Percentiles rank a stretch among this genome's conserved stretches.
Conservation (phyloP, 208 protist species). For the Zelonia costaricensis region DNA sequence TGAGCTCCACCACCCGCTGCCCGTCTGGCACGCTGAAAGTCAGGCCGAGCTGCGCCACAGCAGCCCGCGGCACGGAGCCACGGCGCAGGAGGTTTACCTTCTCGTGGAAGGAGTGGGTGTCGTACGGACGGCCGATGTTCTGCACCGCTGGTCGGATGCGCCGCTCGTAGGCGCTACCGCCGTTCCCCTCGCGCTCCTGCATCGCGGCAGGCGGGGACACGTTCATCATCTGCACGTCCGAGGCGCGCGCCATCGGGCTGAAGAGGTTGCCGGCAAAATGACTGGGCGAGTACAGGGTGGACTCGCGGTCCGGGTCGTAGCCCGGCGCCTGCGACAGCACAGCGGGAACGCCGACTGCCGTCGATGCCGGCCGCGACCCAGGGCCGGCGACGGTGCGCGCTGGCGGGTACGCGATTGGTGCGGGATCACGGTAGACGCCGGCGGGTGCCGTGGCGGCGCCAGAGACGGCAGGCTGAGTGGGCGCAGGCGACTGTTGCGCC, state of each 20-base stretch:
- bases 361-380: not conserved
- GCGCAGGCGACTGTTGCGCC: not conserved
- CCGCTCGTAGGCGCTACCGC: not conserved
- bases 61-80: slow-evolving; percentile 34
- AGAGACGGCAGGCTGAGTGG: not conserved
- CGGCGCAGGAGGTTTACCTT: slow-evolving; percentile 47
- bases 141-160: slow-evolving; percentile 17
- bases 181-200: not conserved
- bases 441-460: not conserved
- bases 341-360: not conserved
- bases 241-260: slow-evolving; percentile 41
- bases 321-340: slow-evolving; percentile 34
- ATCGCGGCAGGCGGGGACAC: slow-evolving; percentile 33
- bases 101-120: slow-evolving; percentile 38
- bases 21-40: slow-evolving; percentile 73
- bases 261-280: slow-evolving; percentile 53
- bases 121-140: slow-evolving; percentile 24
- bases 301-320: slow-evolving; percentile 45
- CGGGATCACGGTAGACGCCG: not conserved
- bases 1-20: slow-evolving; percentile 62
- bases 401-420: not conserved
- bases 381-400: not conserved
- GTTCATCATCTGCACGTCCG: slow-evolving; percentile 27
- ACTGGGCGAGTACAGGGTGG: slow-evolving; percentile 44
- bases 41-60: slow-evolving; percentile 58